A percentile compares a stretch with the other conserved stretches of the same genome.
These are phyloP conservation scores for Dryadomyces quercivorus DNA, from an alignment of 2,329 filamentous ascomycete genomes.

Conservation along the genomic window DNA sequence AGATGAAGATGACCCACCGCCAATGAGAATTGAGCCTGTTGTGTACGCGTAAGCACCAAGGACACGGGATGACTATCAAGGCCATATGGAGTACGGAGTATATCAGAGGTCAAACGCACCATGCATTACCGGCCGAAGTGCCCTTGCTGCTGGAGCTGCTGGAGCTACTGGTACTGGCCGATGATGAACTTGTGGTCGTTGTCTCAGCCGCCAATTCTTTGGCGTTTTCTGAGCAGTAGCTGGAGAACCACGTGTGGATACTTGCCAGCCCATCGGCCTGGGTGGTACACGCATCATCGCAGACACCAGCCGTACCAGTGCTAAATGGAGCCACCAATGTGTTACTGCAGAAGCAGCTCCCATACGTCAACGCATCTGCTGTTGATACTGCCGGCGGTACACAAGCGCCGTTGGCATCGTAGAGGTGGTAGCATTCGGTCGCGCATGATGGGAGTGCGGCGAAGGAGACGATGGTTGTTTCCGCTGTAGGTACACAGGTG, in stretches of 20 bases:
- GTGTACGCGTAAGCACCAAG: neutral
- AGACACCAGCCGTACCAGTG: slow-evolving; percentile 44
- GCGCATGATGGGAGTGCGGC: slow-evolving; percentile 50
- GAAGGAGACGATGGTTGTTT: slow-evolving; percentile 45
- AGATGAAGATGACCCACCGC: slow-evolving; percentile 73
- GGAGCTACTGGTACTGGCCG: neutral
- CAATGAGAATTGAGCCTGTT: slow-evolving; percentile 56
- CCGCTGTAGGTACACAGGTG: neutral
- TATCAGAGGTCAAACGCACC: neutral
- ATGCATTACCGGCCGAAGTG: neutral
- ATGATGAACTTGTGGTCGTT: slow-evolving; percentile 6
- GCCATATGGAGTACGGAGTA: too few species aligned
- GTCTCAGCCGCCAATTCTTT: slow-evolving; percentile 18
- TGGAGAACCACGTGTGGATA: slow-evolving; percentile 59
- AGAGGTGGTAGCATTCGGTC: slow-evolving; percentile 44
- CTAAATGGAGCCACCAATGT: slow-evolving; percentile 45
- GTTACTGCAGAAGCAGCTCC: slow-evolving; percentile 64
- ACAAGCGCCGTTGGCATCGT: slow-evolving; percentile 61
- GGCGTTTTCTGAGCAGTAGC: slow-evolving; percentile 45
- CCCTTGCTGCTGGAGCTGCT: neutral
- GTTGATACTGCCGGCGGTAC: slow-evolving; percentile 42
- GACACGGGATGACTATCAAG: slow-evolving; percentile 4
- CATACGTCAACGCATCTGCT: slow-evolving; percentile 40
- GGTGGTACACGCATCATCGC: slow-evolving; percentile 44
- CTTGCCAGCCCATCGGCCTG: slow-evolving; percentile 36